Percentiles rank a stretch among this genome's conserved stretches.
These are phyloP conservation scores for Globisporangium parvum DNA, from an alignment of 352 stramenopile species.

Conservation along the genomic window DNA sequence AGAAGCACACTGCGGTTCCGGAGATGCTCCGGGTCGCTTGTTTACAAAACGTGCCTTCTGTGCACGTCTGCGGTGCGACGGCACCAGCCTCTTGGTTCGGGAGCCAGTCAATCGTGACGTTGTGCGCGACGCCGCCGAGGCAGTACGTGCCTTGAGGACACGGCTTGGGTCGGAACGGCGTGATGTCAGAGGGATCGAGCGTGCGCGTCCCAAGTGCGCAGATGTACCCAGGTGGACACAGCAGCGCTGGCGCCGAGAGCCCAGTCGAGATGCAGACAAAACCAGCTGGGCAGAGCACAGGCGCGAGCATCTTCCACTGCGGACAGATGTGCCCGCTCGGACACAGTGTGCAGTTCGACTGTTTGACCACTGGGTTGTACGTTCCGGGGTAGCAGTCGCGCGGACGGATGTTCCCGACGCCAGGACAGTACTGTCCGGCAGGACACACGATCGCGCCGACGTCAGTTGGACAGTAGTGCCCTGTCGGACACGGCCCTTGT, in stretches of 20 bases:
- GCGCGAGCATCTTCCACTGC: constrained; percentile 61
- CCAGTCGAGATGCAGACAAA: constrained; percentile 95
- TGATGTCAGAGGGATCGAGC: constrained; percentile 81
- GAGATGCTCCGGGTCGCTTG: constrained; percentile 68
- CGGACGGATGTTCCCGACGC: constrained; percentile 91
- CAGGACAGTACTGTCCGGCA: constrained; percentile 91
- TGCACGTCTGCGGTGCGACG: constrained; percentile 89
- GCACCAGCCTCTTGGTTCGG: constrained; percentile 75
- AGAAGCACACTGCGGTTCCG: constrained; percentile 87
- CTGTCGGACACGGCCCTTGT: constrained; percentile 90
- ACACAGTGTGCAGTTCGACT: constrained; percentile 93
- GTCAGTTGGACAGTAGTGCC: constrained; percentile 92
- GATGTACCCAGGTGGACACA: constrained; percentile 94
- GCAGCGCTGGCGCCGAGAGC: constrained; percentile 83
- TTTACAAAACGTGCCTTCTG: constrained; percentile 94
- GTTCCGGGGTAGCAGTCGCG: constrained; percentile 92
- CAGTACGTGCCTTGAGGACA: constrained; percentile 94
- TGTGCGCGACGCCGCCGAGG: constrained; percentile 92
- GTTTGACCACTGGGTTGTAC: constrained; percentile 78
- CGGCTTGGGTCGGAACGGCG: constrained; percentile 66
- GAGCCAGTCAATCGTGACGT: constrained; percentile 89
- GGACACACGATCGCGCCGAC: constrained; percentile 90
- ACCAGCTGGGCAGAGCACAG: constrained; percentile 87
- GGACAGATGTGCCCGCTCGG: constrained; percentile 93
- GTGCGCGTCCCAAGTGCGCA: constrained; percentile 91